Evolutionary conservation across 257 asterid species (phyloP).

Genomic region (Thymus quinquecostatus): DNA sequence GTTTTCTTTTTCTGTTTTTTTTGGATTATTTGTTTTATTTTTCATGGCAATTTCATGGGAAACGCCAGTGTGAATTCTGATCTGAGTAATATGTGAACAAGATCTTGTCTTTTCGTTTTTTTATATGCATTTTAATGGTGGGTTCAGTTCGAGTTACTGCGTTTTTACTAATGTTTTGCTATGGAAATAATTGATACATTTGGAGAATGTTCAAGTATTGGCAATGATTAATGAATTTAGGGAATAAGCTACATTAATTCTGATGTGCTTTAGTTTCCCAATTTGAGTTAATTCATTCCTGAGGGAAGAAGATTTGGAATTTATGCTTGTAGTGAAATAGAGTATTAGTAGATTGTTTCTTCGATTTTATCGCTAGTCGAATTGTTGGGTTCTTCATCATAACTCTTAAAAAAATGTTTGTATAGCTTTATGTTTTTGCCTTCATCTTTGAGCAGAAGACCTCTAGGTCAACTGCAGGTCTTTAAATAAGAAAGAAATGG

Average conservation of each 20-base stretch:
- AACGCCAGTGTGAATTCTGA: conserved; percentile 7
- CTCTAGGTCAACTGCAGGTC: conserved; percentile 25
- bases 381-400: conserved; percentile 7
- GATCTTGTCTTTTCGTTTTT: conserved; percentile 26
- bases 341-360: conserved; percentile 15
- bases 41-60: conserved; percentile 12
- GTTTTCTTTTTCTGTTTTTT: background rate
- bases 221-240: conserved; percentile 12
- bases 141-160: background rate
- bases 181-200: background rate
- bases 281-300: conserved; percentile 10
- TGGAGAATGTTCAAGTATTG: background rate
- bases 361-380: conserved; percentile 6
- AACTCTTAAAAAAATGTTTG: background rate
- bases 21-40: conserved; percentile 6
- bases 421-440: conserved; percentile 10
- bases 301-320: conserved; percentile 18
- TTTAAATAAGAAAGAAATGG: conserved; percentile 20
- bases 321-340: background rate
- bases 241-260: conserved; percentile 9
- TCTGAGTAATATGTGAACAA: conserved; percentile 12
- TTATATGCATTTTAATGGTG: background rate
- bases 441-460: conserved; percentile 18
- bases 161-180: background rate
- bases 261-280: background rate